A percentile compares a stretch with the other conserved stretches of the same genome.
phyloP scores from a whole-genome alignment of 169 alveolate species.

The Plasmodium gonderi region DNA sequence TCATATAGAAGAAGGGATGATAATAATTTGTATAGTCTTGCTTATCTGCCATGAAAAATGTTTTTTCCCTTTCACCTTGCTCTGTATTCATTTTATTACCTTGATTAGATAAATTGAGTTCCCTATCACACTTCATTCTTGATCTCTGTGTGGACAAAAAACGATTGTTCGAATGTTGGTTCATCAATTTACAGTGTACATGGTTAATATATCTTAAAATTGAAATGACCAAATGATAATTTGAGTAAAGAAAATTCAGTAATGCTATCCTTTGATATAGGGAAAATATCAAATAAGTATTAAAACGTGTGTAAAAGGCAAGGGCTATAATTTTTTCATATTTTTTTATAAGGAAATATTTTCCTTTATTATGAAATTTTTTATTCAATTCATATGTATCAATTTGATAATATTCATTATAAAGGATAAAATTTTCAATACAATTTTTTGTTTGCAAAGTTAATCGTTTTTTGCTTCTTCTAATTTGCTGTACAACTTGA shows the following conservation, averaged over 20 bases:
- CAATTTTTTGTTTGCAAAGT: slow-evolving; percentile 4
- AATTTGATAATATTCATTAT: slow-evolving; percentile 37
- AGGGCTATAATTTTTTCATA: slow-evolving; percentile 61
- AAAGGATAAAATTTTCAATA: slow-evolving; percentile 29
- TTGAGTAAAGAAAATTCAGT: slow-evolving; percentile 37
- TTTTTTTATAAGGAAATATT: slow-evolving; percentile 70
- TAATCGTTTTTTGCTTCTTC: slow-evolving; percentile 1
- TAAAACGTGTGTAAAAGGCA: slow-evolving; percentile 58
- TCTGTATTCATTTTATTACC: not conserved
- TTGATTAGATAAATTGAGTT: not conserved
- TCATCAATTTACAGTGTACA: slow-evolving; percentile 53
- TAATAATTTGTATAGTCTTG: not conserved
- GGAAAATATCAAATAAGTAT: slow-evolving; percentile 57
- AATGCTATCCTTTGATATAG: slow-evolving; percentile 62
- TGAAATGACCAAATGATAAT: slow-evolving; percentile 34
- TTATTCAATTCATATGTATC: slow-evolving; percentile 44
- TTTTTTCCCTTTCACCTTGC: not conserved
- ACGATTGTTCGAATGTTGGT: not conserved
- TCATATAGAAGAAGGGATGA: slow-evolving; percentile 46
- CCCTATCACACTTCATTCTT: not conserved
- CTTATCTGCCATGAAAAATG: not conserved
- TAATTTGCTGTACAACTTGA: not conserved
- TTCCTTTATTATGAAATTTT: slow-evolving; percentile 44
- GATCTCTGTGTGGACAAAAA: not conserved
- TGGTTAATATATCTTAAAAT: slow-evolving; percentile 58